Conservation (phyloP, 2,329 filamentous ascomycete species). For the Acephala macrosclerotiorum region DNA sequence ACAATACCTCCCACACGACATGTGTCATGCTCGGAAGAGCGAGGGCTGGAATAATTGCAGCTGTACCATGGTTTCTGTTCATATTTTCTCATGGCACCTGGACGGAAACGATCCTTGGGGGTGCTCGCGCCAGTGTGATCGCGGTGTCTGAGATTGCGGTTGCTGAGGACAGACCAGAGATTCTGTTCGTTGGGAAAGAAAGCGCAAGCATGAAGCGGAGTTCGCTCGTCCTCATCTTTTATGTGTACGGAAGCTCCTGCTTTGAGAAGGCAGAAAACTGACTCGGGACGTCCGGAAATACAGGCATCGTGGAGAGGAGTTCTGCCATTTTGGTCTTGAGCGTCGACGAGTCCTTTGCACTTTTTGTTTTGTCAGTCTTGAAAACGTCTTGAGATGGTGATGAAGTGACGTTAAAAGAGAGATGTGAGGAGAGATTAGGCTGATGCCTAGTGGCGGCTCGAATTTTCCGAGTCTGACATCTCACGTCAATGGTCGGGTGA, state of each 20-base stretch:
- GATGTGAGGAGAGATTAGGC: background rate
- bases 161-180: conserved; percentile 13
- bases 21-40: background rate
- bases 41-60: background rate
- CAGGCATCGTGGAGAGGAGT: conserved; percentile 2
- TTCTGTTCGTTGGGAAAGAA: conserved; percentile 15
- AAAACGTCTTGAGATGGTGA: background rate
- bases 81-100: background rate
- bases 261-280: background rate
- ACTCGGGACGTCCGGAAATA: background rate
- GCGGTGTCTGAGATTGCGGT: background rate
- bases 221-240: conserved; percentile 27
- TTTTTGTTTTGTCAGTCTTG: background rate
- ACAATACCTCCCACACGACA: conserved; percentile 1
- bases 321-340: background rate
- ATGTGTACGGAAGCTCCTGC: conserved; percentile 21
- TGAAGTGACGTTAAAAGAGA: background rate
- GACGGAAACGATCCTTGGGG: background rate
- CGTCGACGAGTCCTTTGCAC: background rate
- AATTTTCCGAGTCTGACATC: background rate
- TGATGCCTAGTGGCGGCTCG: background rate
- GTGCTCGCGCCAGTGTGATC: background rate
- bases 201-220: conserved; percentile 22
- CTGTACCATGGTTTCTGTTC: background rate
- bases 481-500: background rate